phyloP scores from a whole-genome alignment of 495 filamentous ascomycete species.

The Polyplosphaeria fusca region DNA sequence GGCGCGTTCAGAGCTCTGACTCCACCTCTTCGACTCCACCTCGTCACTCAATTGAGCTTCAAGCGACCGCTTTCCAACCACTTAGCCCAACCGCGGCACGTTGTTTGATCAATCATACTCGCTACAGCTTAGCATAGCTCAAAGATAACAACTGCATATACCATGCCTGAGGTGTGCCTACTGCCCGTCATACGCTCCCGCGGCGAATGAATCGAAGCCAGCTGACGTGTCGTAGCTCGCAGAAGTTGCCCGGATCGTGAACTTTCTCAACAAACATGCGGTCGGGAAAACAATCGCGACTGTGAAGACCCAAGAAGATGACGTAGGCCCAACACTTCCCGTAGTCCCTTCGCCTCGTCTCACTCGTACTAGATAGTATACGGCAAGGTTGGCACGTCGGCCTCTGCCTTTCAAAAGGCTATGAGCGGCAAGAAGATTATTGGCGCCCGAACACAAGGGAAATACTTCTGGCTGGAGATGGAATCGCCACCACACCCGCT shows the following conservation, averaged over 20 bases:
- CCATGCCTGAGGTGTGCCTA: slow-evolving; percentile 34
- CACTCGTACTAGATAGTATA: slow-evolving; percentile 57
- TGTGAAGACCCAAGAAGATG: slow-evolving; percentile 70
- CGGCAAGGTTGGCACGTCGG: slow-evolving; percentile 81
- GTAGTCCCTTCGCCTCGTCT: neutral
- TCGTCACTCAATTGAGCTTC: too few relatives aligned
- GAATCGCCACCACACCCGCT: slow-evolving; percentile 76
- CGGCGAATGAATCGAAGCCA: neutral
- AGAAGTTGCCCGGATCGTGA: slow-evolving; percentile 75
- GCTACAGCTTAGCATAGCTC: too few relatives aligned
- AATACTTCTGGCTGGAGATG: slow-evolving; percentile 88
- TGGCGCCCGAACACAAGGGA: slow-evolving; percentile 78
- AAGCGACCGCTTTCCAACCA: too few relatives aligned
- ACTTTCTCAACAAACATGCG: slow-evolving; percentile 74
- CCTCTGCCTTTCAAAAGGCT: slow-evolving; percentile 64
- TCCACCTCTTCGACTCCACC: neutral
- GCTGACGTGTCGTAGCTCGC: slow-evolving; percentile 34
- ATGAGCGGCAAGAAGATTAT: slow-evolving; percentile 74
- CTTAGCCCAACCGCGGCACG: too few relatives aligned
- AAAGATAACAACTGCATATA: too few relatives aligned
- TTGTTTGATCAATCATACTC: too few relatives aligned
- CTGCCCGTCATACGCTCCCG: neutral
- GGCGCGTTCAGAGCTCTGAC: slow-evolving; percentile 5
- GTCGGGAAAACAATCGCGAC: slow-evolving; percentile 75
- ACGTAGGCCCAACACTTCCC: slow-evolving; percentile 4